Percentiles rank a stretch among this genome's conserved stretches.
These are phyloP conservation scores for Didymella pinodella DNA, from an alignment of 2,329 filamentous ascomycete species.

Conservation along the genomic window DNA sequence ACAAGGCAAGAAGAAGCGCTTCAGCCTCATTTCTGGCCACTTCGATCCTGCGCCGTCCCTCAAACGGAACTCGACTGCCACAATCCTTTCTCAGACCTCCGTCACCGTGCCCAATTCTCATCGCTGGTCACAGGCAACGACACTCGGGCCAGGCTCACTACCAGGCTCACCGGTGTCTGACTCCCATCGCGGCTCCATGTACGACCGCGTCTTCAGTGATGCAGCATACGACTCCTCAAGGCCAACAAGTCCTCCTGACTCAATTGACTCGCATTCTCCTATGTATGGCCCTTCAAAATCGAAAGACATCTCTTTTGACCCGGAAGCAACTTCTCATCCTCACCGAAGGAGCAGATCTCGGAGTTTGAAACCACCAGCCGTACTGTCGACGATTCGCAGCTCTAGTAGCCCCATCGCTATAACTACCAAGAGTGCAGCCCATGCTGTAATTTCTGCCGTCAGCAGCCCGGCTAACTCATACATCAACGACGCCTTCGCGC, in stretches of 20 bases:
- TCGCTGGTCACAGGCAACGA: conserved; percentile 74
- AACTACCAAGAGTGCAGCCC: conserved; percentile 46
- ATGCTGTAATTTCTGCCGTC: conserved; percentile 43
- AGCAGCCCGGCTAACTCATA: conserved; percentile 47
- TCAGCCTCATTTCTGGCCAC: conserved; percentile 65
- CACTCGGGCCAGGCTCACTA: conserved; percentile 71
- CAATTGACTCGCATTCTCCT: conserved; percentile 66
- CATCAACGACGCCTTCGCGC: conserved; percentile 39
- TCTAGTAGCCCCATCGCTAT: conserved; percentile 45
- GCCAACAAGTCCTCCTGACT: conserved; percentile 79
- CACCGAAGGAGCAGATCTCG: conserved; percentile 38
- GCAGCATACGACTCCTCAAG: conserved; percentile 70
- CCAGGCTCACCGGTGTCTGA: conserved; percentile 83
- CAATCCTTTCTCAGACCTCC: conserved; percentile 69
- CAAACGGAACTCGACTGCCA: conserved; percentile 59
- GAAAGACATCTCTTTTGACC: conserved; percentile 32
- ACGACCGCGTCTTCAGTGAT: conserved; percentile 73
- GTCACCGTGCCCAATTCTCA: conserved; percentile 63
- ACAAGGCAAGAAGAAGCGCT: conserved; percentile 72
- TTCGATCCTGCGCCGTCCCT: conserved; percentile 52
- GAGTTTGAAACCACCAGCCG: conserved; percentile 41
- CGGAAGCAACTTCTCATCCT: conserved; percentile 24
- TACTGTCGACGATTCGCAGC: conserved; percentile 42
- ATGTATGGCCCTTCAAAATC: conserved; percentile 60
- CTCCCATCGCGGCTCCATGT: conserved; percentile 74